These are phyloP conservation scores for Phanerochaete carnosa DNA, from an alignment of 768 basidiomycete genomes.

Conservation along the genomic window DNA sequence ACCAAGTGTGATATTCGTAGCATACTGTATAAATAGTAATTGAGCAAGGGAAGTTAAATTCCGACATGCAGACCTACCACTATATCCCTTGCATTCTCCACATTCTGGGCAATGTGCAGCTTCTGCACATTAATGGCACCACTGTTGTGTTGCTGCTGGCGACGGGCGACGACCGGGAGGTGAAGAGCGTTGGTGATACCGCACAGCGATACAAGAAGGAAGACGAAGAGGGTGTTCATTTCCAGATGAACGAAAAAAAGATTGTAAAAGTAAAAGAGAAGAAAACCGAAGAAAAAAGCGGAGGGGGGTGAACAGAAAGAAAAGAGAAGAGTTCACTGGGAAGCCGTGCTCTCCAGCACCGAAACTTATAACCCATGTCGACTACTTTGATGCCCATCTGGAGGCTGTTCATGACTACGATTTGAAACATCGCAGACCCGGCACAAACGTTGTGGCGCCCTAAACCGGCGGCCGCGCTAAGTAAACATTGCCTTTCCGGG, in stretches of 20 bases:
- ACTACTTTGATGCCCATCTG: neutral
- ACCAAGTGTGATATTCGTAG: constrained; percentile 20
- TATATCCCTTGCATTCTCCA: constrained; percentile 19
- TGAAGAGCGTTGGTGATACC: constrained; percentile 19
- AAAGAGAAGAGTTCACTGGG: constrained; percentile 14
- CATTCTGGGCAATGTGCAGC: constrained; percentile 6
- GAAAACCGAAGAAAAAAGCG: neutral
- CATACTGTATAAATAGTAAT: constrained; percentile 11
- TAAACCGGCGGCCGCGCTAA: neutral
- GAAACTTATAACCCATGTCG: neutral
- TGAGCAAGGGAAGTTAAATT: neutral
- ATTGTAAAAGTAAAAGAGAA: constrained; percentile 7
- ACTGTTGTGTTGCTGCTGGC: neutral
- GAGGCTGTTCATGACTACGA: constrained; percentile 2
- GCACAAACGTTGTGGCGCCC: constrained; percentile 7
- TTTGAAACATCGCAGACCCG: constrained; percentile 2
- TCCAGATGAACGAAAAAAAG: constrained; percentile 8
- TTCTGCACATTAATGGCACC: constrained; percentile 5
- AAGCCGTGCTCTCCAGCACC: neutral
- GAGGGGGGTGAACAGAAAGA: constrained; percentile 8
- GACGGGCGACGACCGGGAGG: constrained; percentile 13
- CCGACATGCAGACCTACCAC: constrained; percentile 12
- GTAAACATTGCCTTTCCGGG: no score
- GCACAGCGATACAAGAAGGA: constrained; percentile 22
- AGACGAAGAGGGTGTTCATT: constrained; percentile 17